Base-by-base conservation (phyloP, 2,329 filamentous ascomycete genomes). In the Ustulina deusta region DNA sequence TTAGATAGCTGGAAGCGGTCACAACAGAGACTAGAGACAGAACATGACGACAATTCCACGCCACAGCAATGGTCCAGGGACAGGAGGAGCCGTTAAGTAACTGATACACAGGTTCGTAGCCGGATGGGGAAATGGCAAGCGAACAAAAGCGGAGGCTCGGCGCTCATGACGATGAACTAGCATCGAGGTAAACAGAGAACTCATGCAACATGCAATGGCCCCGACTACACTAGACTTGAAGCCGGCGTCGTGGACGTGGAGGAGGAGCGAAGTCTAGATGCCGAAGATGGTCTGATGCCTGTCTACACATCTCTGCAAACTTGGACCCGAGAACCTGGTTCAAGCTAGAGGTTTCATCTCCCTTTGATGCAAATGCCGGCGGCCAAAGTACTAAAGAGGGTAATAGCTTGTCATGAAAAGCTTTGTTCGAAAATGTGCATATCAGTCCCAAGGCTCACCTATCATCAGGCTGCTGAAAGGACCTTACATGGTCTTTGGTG, bases 81-180 rank as follows among this genome's bases (percentile, higher is more conserved):
- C 61, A 57, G 44, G 68, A 49, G 44, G 62, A 67, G 61, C 32
- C 59, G 64, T 65, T 63, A 70, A 66, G 70, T 66, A 70, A 72
- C 69, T 68, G 70, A 74, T 66, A 72, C 71, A 66, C 68, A 65
- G 48, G 51, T 57, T 70, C 54, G 56, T 42, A 48, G 57, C 80
- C 75, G 61, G 63, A 81, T 79, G 54, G 54, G 79, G 80, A 79
- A 82, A 78, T 74, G 69, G 69, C 77, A 82, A 82, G 81, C 81
- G 81, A 82, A 78, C 73, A 72, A 74, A 79, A 77, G 57, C 73
- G 76, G 76, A 76, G 77, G 72, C 66, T 71, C 63, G 66, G 71
- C 55, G 56, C 60, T 60, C 62, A 63, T 60, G 61, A 48, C 62
- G 61, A 57, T 61, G 61, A 66, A 62, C 66, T 73, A 74, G 67